These are phyloP conservation scores for Poa pratensis DNA, from an alignment of 176 grass and related monocot species.

Conservation along the genomic window DNA sequence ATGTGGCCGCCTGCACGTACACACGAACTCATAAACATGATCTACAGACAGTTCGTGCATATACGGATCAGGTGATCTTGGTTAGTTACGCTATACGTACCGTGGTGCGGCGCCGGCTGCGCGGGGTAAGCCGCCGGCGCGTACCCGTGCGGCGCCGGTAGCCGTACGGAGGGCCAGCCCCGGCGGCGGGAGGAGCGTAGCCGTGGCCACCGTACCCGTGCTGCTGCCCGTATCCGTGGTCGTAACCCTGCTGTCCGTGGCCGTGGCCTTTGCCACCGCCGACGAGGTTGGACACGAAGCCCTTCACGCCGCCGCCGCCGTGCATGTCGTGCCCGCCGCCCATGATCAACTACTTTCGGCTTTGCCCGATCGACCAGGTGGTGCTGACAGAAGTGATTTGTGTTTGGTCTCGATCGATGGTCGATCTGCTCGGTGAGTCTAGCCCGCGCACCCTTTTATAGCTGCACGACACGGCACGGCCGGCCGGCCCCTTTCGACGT, in stretches of 20 bases:
- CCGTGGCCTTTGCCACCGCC: slow-evolving; percentile 29
- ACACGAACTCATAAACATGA: neutral
- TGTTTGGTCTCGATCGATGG: neutral
- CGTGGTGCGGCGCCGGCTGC: slow-evolving; percentile 27
- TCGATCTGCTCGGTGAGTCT: neutral
- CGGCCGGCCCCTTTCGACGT: neutral
- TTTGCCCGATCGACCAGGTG: neutral
- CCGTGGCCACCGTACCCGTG: too few species aligned
- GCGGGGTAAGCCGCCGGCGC: slow-evolving; percentile 43
- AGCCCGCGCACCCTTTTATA: neutral
- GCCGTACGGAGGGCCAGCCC: slow-evolving; percentile 18
- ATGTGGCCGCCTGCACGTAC: slow-evolving; percentile 33
- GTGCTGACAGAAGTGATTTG: neutral
- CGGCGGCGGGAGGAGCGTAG: slow-evolving; percentile 38
- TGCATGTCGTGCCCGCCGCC: slow-evolving; percentile 54
- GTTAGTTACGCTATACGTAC: neutral
- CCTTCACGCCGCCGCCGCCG: slow-evolving; percentile 53
- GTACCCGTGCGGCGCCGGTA: slow-evolving; percentile 33
- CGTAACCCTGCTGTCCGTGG: neutral
- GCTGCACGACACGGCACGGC: too few species aligned
- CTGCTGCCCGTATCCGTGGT: too few species aligned
- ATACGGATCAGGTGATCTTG: neutral
- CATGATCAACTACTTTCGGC: neutral
- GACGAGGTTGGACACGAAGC: slow-evolving; percentile 43
- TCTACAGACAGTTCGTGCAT: neutral